Evolutionary conservation across 257 asterid species (phyloP), one percentile per base, ranked within the genome.

Genomic region (Rubia yunnanensis): DNA sequence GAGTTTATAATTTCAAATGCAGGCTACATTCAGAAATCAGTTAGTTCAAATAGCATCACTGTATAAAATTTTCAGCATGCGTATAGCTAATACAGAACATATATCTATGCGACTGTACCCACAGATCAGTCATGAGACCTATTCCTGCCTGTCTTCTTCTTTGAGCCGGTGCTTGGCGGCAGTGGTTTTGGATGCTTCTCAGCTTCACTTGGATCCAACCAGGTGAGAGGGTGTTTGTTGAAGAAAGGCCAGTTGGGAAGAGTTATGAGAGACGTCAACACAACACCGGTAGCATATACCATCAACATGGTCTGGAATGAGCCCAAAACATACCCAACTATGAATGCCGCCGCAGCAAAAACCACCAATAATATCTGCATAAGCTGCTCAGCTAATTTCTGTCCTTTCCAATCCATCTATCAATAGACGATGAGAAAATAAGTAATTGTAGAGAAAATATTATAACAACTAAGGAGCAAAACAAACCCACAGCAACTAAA

Each of bases 401-500:
- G 76, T 15, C 76, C 77, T 62, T 73, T 73, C 77, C 77, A 73
- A 61, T 73, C 77, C 77, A 73, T 73, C 77, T 73, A 61, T 22
- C 8, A 48, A 35, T 7, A 22, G 35, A 58, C 5, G 11, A 17
- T 31, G 26, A 7, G 18, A 67, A 26, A 0, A 36, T 39, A 31
- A 20, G 26, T 49, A n/a, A 59, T 20, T 49, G 24, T 22, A 49
- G 11, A 30, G 9, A 54, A 26, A 54, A 54, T 4, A 41, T 41
- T 4, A 48, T 48, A 18, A 48, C 8, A 48, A 1, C 23, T 30
- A 22, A 22, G 3, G 1, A 65, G 4, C 17, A 31, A 20, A 31
- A 20, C 44, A 0, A n/a, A 20, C 14, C n/a, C 36, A 46, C 15
- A 15, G 9, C 32, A 41, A 7, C 44, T 24, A 18, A 63, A 60